These are phyloP conservation scores for Hypoxylon sp. DNA, from an alignment of 2,329 filamentous ascomycete species.

Conservation along the genomic window DNA sequence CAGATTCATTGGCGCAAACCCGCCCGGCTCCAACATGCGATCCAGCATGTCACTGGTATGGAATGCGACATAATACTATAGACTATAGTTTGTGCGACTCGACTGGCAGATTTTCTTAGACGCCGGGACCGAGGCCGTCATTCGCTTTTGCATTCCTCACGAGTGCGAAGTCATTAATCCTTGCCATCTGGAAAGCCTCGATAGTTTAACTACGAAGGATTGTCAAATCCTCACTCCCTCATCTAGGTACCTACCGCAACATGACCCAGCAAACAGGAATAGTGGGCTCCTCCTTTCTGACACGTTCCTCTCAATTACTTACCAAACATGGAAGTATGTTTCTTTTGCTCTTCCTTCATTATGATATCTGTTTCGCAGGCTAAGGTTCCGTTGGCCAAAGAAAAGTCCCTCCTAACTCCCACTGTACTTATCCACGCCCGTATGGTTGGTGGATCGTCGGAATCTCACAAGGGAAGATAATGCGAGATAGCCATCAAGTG, in stretches of 20 bases:
- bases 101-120: constrained; percentile 12
- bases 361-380: not conserved
- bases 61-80: constrained; percentile 9
- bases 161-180: constrained; percentile 6
- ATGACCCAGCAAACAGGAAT: not conserved
- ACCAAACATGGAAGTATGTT: constrained; percentile 27
- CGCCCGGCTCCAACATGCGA: constrained; percentile 16
- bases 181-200: constrained; percentile 11
- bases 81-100: not conserved
- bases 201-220: constrained; percentile 29
- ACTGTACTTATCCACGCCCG: constrained; percentile 7
- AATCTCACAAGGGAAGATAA: constrained; percentile 20
- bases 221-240: constrained; percentile 25
- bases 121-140: constrained; percentile 19
- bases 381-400: not conserved
- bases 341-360: constrained; percentile 1
- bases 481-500: constrained; percentile 21
- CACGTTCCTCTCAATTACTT: constrained; percentile 7
- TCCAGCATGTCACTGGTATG: not conserved
- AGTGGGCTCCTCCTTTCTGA: not conserved
- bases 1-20: not conserved
- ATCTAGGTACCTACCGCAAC: constrained; percentile 8
- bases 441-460: constrained; percentile 4
- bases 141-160: constrained; percentile 21
- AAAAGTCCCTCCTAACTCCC: not conserved